These are phyloP conservation scores for Canavalia ensiformis DNA, from an alignment of 306 rosid species.

Conservation along the genomic window DNA sequence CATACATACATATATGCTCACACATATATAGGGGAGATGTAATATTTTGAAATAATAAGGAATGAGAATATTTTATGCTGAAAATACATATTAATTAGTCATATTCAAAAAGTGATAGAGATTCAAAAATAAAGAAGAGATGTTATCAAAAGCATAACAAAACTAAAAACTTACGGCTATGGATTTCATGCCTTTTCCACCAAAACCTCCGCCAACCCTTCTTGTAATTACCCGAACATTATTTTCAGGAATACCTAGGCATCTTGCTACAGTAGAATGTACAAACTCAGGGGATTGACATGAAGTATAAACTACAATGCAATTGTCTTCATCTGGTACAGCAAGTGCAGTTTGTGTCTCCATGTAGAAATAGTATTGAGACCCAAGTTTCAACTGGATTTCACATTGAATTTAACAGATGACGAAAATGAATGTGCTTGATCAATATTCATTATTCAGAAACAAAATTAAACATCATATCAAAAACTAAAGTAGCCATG, in stretches of 20 bases:
- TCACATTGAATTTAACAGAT: conserved; percentile 37
- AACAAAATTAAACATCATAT: conserved; percentile 34
- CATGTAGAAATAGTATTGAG: conserved; percentile 94
- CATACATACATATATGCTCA: too few species aligned
- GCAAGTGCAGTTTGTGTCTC: conserved; percentile 94
- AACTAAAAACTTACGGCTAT: conserved; percentile 65
- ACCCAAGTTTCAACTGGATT: conserved; percentile 78
- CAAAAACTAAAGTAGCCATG: conserved; percentile 1
- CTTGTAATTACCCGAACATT: conserved; percentile 91
- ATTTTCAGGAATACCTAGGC: conserved; percentile 80
- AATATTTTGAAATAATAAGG: too few species aligned
- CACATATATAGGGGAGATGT: not conserved
- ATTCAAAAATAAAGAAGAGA: conserved; percentile 7
- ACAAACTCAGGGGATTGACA: conserved; percentile 65
- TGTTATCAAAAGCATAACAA: not conserved
- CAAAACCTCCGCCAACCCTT: conserved; percentile 96
- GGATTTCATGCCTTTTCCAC: conserved; percentile 72
- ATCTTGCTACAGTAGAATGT: conserved; percentile 70
- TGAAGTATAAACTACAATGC: conserved; percentile 81
- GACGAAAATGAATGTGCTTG: conserved; percentile 1
- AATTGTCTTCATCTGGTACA: conserved; percentile 91
- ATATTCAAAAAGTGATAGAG: not conserved
- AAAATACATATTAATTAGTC: not conserved
- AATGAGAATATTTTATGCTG: not conserved
- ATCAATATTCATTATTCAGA: conserved; percentile 13